A percentile compares a stretch with the other conserved stretches of the same genome.
These are phyloP conservation scores for Solanum sparsipilum DNA, from an alignment of 257 asterid genomes.

Conservation along the genomic window DNA sequence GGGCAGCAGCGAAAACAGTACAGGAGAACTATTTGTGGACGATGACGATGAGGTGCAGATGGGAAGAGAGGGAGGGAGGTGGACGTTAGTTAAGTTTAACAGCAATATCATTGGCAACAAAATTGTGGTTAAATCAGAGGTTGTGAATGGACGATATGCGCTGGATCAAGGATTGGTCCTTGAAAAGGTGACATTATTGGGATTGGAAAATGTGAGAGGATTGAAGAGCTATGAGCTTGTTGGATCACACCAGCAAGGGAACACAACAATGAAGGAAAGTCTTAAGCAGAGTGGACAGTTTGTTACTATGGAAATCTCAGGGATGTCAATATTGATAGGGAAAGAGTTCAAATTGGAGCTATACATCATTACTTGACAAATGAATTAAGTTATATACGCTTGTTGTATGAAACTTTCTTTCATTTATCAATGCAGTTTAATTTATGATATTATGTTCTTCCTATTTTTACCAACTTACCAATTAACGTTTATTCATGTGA, in stretches of 20 bases:
- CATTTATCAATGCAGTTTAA: background rate
- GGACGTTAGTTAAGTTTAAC: conserved; percentile 22
- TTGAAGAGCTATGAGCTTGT: conserved; percentile 8
- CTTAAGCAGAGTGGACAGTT: conserved; percentile 1
- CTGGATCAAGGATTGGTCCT: conserved; percentile 16
- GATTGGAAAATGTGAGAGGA: conserved; percentile 10
- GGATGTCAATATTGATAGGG: conserved; percentile 18
- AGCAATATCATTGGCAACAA: conserved; percentile 3
- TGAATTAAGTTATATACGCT: background rate
- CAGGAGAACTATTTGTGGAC: conserved; percentile 31
- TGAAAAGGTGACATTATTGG: conserved; percentile 22
- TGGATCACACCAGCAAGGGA: conserved; percentile 1
- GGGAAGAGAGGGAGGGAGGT: conserved; percentile 16
- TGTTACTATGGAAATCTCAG: conserved; percentile 13
- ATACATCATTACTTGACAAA: background rate
- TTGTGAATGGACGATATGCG: conserved; percentile 20
- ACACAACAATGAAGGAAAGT: background rate
- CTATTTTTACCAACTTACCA: background rate
- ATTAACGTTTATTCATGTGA: background rate
- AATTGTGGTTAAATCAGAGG: conserved; percentile 17
- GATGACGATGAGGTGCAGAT: conserved; percentile 33
- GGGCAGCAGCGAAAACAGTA: conserved; percentile 18
- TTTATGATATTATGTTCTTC: too few species aligned
- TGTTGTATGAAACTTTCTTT: background rate
- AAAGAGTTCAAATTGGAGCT: conserved; percentile 23